Percentiles rank a stretch among this genome's conserved stretches.
Conservation (phyloP, 2,329 filamentous ascomycete species). For the Aspergillus puulaauensis region DNA sequence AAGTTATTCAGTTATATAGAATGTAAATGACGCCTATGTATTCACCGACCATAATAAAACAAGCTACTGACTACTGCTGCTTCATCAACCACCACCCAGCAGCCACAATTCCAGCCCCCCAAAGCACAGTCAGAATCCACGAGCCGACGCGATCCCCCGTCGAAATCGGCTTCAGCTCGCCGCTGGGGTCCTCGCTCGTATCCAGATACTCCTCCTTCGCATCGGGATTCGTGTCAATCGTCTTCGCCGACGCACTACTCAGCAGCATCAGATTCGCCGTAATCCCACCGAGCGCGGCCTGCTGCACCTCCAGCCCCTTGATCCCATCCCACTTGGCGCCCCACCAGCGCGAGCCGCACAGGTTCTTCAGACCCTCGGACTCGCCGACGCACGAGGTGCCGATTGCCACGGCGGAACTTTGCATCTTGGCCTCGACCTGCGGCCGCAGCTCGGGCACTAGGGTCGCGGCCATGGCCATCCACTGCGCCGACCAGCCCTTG, state of each 20-base stretch:
- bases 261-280: constrained; percentile 21
- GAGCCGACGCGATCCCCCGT: constrained; percentile 29
- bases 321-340: constrained; percentile 32
- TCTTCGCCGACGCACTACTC: constrained; percentile 32
- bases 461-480: constrained; percentile 60
- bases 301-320: constrained; percentile 35
- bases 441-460: constrained; percentile 54
- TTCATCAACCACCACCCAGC: constrained; percentile 17
- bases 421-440: constrained; percentile 56
- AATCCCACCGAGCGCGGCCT: constrained; percentile 30
- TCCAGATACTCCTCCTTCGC: constrained; percentile 28
- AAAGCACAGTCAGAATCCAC: constrained; percentile 24
- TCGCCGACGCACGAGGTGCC: constrained; percentile 60
- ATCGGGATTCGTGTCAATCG: constrained; percentile 41
- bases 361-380: constrained; percentile 47
- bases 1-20: no score
- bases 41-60: no score
- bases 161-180: constrained; percentile 14
- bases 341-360: constrained; percentile 47
- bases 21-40: no score
- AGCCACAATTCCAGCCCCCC: constrained; percentile 8
- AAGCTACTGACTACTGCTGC: constrained; percentile 1
- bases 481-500: constrained; percentile 65
- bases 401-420: constrained; percentile 57
- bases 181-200: constrained; percentile 7